Conservation (phyloP, 805 yeast species). For the Starmerella ratchasimensis region DNA sequence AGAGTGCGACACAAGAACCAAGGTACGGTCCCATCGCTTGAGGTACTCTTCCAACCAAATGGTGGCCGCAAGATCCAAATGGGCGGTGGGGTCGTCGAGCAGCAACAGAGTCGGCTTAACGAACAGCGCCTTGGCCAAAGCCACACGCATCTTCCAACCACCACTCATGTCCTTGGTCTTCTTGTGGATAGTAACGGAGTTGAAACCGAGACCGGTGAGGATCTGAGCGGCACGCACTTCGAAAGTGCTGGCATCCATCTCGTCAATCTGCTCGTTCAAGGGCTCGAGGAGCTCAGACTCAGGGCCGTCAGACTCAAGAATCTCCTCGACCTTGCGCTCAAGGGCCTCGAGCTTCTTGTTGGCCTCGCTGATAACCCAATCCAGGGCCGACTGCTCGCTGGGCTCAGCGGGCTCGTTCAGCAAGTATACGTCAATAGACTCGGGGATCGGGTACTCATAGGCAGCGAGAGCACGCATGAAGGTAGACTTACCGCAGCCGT, state of each 20-base stretch:
- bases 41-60: conserved; percentile 99
- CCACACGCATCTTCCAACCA: conserved; percentile 99
- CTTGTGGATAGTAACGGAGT: conserved; percentile 70
- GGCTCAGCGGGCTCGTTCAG: conserved; percentile 97
- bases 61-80: conserved; percentile 97
- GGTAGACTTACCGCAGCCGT: conserved; percentile 98
- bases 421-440: conserved; percentile 75
- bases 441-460: conserved; percentile 92
- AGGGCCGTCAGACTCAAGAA: conserved; percentile 84
- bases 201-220: conserved; percentile 94
- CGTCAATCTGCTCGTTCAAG: conserved; percentile 87
- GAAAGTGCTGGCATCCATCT: conserved; percentile 89
- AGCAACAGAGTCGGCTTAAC: conserved; percentile 91
- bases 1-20: conserved; percentile 92
- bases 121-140: conserved; percentile 91
- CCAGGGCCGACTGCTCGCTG: conserved; percentile 79
- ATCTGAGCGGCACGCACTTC: conserved; percentile 94
- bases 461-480: conserved; percentile 87
- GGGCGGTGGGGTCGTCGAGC: conserved; percentile 98
- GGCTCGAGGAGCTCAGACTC: conserved; percentile 77
- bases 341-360: conserved; percentile 80
- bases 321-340: conserved; percentile 82
- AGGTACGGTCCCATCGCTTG: conserved; percentile 83
- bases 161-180: conserved; percentile 98
- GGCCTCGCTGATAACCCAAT: conserved; percentile 94